phyloP scores from a whole-genome alignment of 1,284 basidiomycete genomes.

The Austroboletus olivaceoglutinosus region DNA sequence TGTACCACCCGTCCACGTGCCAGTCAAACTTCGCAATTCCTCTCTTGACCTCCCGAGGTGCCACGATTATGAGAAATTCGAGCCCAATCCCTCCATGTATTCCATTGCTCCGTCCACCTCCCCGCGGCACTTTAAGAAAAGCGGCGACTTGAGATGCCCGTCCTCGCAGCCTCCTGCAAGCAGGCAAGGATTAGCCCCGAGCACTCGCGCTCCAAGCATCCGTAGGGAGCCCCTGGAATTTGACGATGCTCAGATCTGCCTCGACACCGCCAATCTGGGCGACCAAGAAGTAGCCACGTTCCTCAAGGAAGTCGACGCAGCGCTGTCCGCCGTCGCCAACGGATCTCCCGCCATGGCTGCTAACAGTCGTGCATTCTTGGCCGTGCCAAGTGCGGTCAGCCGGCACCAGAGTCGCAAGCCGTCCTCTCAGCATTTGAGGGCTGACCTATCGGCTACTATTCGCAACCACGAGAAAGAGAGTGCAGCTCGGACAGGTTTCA shows the following conservation, averaged over 20 bases:
- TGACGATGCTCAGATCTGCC: constrained; percentile 32
- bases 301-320: constrained; percentile 32
- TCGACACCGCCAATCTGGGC: constrained; percentile 29
- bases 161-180: constrained; percentile 29
- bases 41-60: constrained; percentile 30
- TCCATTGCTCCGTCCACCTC: constrained; percentile 31
- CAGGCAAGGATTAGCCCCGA: constrained; percentile 25
- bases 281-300: constrained; percentile 33
- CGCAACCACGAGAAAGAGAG: constrained; percentile 28
- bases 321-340: constrained; percentile 24
- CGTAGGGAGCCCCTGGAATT: constrained; percentile 30
- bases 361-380: constrained; percentile 32
- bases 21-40: constrained; percentile 29
- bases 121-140: constrained; percentile 23
- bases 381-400: constrained; percentile 26
- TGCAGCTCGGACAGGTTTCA: constrained; percentile 28
- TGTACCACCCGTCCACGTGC: constrained; percentile 30
- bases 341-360: constrained; percentile 31
- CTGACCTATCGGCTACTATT: constrained; percentile 30
- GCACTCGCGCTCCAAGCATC: constrained; percentile 27
- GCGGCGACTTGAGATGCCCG: constrained; percentile 21
- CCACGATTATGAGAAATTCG: constrained; percentile 25
- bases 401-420: constrained; percentile 31
- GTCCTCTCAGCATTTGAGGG: constrained; percentile 30
- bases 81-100: constrained; percentile 32